phyloP scores from a whole-genome alignment of 2,329 filamentous ascomycete genomes.

The Aspergillus fumigatus region DNA sequence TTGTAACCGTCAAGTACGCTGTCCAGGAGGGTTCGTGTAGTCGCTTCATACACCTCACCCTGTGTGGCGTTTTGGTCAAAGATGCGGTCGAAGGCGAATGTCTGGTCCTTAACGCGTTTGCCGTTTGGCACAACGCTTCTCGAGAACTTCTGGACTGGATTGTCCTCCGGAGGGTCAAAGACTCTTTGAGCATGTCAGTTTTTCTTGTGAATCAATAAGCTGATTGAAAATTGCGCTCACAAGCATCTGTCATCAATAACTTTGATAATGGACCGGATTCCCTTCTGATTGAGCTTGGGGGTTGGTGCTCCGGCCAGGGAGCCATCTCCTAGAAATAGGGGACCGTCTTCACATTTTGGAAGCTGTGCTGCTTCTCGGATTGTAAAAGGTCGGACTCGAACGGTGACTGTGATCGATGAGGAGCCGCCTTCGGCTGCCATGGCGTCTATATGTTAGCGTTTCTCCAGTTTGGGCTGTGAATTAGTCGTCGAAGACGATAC shows the following conservation, averaged over 20 bases:
- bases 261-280: conserved; percentile 87
- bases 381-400: conserved; percentile 63
- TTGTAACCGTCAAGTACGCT: conserved; percentile 97
- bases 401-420: conserved; percentile 49
- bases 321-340: conserved; percentile 92
- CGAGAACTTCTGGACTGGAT: conserved; percentile 81
- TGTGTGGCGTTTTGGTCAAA: conserved; percentile 95
- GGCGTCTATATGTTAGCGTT: conserved; percentile 15
- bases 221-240: conserved; percentile 52
- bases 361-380: conserved; percentile 95
- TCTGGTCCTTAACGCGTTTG: conserved; percentile 94
- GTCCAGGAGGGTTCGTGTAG: conserved; percentile 83
- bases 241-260: conserved; percentile 94
- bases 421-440: conserved; percentile 44
- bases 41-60: conserved; percentile 90
- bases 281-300: conserved; percentile 79
- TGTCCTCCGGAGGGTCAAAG: conserved; percentile 96
- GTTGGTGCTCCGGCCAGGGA: conserved; percentile 83
- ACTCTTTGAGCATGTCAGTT: conserved; percentile 55
- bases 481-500: conserved; percentile 4
- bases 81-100: conserved; percentile 92
- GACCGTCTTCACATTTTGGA: conserved; percentile 69
- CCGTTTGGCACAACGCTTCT: conserved; percentile 74
- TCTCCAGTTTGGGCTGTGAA: conserved; percentile 15
- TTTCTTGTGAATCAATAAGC: background rate